phyloP scores from a whole-genome alignment of 495 filamentous ascomycete species.

The Penicillium bovifimosum region DNA sequence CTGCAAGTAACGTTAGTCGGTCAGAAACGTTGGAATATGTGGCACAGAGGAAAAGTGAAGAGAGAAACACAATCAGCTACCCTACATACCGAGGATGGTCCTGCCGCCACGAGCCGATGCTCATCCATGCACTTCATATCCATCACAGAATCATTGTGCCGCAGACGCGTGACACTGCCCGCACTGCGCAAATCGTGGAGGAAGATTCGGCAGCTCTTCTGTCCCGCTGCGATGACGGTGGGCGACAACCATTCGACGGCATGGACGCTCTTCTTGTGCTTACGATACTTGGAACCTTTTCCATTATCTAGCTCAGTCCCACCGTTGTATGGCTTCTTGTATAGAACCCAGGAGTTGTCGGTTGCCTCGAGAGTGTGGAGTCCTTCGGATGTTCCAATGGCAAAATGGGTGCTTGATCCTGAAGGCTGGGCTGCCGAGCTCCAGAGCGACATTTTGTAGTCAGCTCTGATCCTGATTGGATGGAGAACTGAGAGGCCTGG shows the following conservation, averaged over 20 bases:
- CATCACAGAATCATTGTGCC: constrained; percentile 31
- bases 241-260: constrained; percentile 39
- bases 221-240: constrained; percentile 33
- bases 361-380: constrained; percentile 32
- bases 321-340: constrained; percentile 27
- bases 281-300: not conserved
- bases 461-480: constrained; percentile 25
- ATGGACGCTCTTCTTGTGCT: constrained; percentile 14
- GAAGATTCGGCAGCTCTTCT: constrained; percentile 33
- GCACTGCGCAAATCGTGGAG: constrained; percentile 35
- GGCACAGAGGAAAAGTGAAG: not conserved
- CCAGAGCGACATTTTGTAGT: constrained; percentile 26
- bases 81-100: constrained; percentile 31
- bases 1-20: constrained; percentile 13
- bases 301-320: constrained; percentile 1
- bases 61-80: no score
- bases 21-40: not conserved
- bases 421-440: constrained; percentile 34
- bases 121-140: constrained; percentile 37
- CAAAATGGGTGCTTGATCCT: constrained; percentile 28
- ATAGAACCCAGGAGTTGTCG: constrained; percentile 29
- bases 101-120: constrained; percentile 33
- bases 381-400: constrained; percentile 40
- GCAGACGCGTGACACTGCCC: constrained; percentile 28
- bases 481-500: constrained; percentile 20